phyloP scores from a whole-genome alignment of 2,329 filamentous ascomycete species.

The Penicillium palitans region DNA sequence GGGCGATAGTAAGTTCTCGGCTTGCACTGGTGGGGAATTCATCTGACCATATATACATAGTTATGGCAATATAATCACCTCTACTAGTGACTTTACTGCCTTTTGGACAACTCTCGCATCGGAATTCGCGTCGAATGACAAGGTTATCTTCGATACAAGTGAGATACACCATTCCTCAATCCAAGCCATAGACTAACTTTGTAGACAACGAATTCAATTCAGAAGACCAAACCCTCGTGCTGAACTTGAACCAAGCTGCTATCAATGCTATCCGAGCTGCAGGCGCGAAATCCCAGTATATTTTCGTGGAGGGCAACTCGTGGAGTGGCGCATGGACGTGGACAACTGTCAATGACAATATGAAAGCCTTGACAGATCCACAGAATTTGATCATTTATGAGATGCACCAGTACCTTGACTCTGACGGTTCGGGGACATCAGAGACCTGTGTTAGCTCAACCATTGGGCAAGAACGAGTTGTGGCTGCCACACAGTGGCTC shows the following conservation, averaged over 20 bases:
- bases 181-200: neutral
- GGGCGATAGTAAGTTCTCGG: slow-evolving; percentile 32
- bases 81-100: slow-evolving; percentile 53
- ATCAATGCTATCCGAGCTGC: slow-evolving; percentile 62
- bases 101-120: slow-evolving; percentile 60
- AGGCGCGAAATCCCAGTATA: slow-evolving; percentile 59
- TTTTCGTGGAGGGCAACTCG: slow-evolving; percentile 59
- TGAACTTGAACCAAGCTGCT: slow-evolving; percentile 63
- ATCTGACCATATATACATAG: slow-evolving; percentile 1
- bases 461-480: slow-evolving; percentile 55
- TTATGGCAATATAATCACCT: slow-evolving; percentile 51
- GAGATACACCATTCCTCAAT: neutral
- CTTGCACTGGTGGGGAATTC: neutral
- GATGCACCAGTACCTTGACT: slow-evolving; percentile 64
- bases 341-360: slow-evolving; percentile 45
- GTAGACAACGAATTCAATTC: slow-evolving; percentile 64
- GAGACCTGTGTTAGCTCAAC: slow-evolving; percentile 54
- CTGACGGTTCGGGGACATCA: slow-evolving; percentile 55
- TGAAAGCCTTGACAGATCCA: slow-evolving; percentile 53
- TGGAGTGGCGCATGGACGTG: slow-evolving; percentile 53
- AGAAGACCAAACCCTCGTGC: slow-evolving; percentile 61
- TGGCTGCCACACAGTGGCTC: slow-evolving; percentile 48
- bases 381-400: slow-evolving; percentile 58
- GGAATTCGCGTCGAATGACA: slow-evolving; percentile 54
- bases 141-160: slow-evolving; percentile 64